phyloP scores from a whole-genome alignment of 1,284 basidiomycete genomes.

The Apiotrichum siamense region DNA sequence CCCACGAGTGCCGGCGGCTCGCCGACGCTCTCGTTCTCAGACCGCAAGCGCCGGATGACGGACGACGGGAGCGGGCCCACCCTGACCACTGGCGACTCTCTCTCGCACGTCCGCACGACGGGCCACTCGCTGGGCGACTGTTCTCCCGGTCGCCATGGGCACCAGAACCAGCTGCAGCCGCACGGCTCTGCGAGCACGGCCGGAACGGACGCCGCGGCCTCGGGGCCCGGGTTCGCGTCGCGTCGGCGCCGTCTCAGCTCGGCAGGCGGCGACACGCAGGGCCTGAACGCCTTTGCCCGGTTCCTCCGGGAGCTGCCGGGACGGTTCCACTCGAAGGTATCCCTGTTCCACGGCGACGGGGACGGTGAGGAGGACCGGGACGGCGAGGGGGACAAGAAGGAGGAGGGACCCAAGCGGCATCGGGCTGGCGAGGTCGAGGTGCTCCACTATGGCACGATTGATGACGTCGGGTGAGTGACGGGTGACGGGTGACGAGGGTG shows the following conservation, averaged over 20 bases:
- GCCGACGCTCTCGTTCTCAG: too few relatives aligned
- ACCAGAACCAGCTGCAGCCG: not conserved
- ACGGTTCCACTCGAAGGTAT: conserved; percentile 24
- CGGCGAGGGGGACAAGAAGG: not conserved
- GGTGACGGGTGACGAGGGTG: not conserved
- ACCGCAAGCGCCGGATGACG: too few relatives aligned
- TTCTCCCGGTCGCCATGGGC: not conserved
- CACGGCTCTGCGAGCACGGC: too few relatives aligned
- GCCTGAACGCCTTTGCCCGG: conserved; percentile 17
- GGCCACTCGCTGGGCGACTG: not conserved
- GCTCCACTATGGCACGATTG: conserved; percentile 47
- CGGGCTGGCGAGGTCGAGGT: conserved; percentile 43
- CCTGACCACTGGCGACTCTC: too few relatives aligned
- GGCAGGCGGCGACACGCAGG: not conserved
- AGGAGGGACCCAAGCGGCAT: conserved; percentile 15
- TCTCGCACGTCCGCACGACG: not conserved
- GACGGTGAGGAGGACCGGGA: not conserved
- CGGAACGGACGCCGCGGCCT: too few relatives aligned
- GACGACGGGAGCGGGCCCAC: not conserved
- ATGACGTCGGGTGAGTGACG: conserved; percentile 36
- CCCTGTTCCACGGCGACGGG: conserved; percentile 8
- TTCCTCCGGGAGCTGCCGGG: conserved; percentile 36
- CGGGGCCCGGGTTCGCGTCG: not conserved
- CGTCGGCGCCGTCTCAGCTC: not conserved
- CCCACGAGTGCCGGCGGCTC: too few relatives aligned